Evolutionary conservation across 2,329 filamentous ascomycete species (phyloP).

Genomic region (Cladosporium cucumerinum): DNA sequence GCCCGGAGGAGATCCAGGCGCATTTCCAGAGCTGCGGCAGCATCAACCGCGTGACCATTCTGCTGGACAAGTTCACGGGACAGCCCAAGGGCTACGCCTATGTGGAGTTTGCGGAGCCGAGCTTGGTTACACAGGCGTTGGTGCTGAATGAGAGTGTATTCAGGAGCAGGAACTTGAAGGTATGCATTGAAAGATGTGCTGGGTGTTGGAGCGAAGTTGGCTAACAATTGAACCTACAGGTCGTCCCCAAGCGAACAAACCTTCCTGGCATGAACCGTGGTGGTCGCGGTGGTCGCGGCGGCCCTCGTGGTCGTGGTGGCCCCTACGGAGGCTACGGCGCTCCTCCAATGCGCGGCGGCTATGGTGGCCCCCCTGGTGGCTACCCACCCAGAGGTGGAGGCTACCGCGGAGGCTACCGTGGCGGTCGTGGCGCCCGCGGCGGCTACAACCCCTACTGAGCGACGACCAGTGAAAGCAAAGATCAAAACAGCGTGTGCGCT

Average conservation of each 20-base stretch:
- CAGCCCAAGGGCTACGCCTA: slow-evolving; percentile 99
- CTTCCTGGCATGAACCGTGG: slow-evolving; percentile 90
- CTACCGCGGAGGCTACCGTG: slow-evolving; percentile 38
- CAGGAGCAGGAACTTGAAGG: slow-evolving; percentile 92
- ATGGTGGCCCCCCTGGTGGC: slow-evolving; percentile 24
- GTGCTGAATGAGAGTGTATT: slow-evolving; percentile 96
- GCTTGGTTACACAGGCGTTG: slow-evolving; percentile 85
- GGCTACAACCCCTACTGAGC: slow-evolving; percentile 39
- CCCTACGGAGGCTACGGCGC: slow-evolving; percentile 53
- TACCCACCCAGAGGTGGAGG: slow-evolving; percentile 39
- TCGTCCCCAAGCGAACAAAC: slow-evolving; percentile 92
- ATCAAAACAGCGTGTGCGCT: neutral
- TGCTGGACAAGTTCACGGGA: slow-evolving; percentile 96
- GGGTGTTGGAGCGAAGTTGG: neutral
- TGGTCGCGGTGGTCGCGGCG: slow-evolving; percentile 52
- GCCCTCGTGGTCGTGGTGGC: slow-evolving; percentile 37
- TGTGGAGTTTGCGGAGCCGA: slow-evolving; percentile 95
- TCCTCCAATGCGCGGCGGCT: slow-evolving; percentile 47
- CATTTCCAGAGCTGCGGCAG: slow-evolving; percentile 97
- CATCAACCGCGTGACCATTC: slow-evolving; percentile 96
- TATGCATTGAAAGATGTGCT: slow-evolving; percentile 38
- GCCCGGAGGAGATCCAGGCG: slow-evolving; percentile 95
- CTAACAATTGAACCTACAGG: slow-evolving; percentile 47
- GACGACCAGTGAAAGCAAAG: neutral
- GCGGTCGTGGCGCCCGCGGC: slow-evolving; percentile 33